Base-by-base conservation (phyloP, 2,329 filamentous ascomycete genomes). In the Epichloe gansuensis region DNA sequence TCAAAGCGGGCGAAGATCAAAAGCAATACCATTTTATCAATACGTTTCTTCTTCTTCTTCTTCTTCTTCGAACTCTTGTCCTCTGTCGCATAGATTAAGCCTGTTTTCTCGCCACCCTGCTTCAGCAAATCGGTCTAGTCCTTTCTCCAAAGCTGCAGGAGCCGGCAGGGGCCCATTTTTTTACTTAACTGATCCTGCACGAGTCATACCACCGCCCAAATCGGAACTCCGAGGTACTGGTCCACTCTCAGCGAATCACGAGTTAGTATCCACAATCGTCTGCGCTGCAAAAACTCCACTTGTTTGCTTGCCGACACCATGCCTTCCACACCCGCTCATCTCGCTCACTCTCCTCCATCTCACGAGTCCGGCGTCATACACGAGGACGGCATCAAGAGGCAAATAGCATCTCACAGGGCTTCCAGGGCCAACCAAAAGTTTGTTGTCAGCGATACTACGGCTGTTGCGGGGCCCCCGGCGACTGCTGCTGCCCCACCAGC, bases 181-280 rank as follows among this genome's bases (percentile, higher is more conserved):
- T 31, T 25, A 36, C 44, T 54, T 54, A 52, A 52, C 53, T 52
- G 53, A 54, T 54, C 50, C 46, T 52, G 36, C 50, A 13, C 35
- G 40, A 50, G 46, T 49, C 49, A 45, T 17, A 40, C 49, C 51
- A 47, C 27, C 25, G 27, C 41, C 49, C 43, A 45, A 53, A 53
- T 63, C 63, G 62, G 63, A 64, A 55, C 51, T 64, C 57, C 60
- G 60, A 65, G 58, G 48, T 11, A 44, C 40, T 44, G n/a, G 48
- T n/a, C 43, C 51, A 43, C 48, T 12, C 13, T 6, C 46, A 45
- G 51, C 55, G 51, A 56, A 53, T 53, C 52, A 49, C 42, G 13
- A 51, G 34, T 13, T 44, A 45, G 50, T 27, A 36, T 13, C 43
- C 41, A 38, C 42, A 36, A 47, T 5, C 52, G 21, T 21, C 54